phyloP scores from a whole-genome alignment of 805 yeast species.

The Candida piceae region DNA sequence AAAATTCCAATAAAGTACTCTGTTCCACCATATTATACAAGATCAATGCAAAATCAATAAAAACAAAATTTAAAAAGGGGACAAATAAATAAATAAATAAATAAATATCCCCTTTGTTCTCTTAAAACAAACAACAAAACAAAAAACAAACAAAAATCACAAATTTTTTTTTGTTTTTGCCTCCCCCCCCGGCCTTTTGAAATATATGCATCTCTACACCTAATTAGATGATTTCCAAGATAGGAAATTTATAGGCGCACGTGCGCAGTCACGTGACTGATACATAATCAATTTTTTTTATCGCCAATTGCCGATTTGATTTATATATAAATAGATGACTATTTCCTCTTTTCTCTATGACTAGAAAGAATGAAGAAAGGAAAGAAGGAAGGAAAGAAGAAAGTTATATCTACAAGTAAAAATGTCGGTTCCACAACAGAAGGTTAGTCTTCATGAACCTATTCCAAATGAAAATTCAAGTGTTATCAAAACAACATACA shows the following conservation, averaged over 20 bases:
- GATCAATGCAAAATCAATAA: neutral
- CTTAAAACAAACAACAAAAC: too few species aligned
- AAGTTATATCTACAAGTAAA: neutral
- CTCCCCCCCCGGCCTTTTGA: too few species aligned
- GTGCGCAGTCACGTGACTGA: too few species aligned
- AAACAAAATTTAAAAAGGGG: neutral
- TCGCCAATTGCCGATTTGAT: too few species aligned
- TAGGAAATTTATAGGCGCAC: too few species aligned
- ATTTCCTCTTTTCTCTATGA: neutral
- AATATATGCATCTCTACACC: too few species aligned
- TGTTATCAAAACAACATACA: constrained; percentile 41
- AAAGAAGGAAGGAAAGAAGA: neutral
- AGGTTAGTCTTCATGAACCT: constrained; percentile 49
- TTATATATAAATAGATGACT: too few species aligned
- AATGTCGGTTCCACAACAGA: constrained; percentile 35
- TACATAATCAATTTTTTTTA: too few species aligned
- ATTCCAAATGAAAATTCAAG: constrained; percentile 48
- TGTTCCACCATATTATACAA: neutral
- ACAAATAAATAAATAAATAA: neutral
- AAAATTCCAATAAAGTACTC: constrained; percentile 26
- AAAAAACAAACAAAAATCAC: too few species aligned
- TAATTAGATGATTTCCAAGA: too few species aligned
- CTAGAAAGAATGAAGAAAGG: neutral
- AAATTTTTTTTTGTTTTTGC: too few species aligned
- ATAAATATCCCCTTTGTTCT: neutral